Evolutionary conservation across 2,329 filamentous ascomycete species (phyloP), one percentile per base, ranked within the genome.

Genomic region (Fusarium sp.): DNA sequence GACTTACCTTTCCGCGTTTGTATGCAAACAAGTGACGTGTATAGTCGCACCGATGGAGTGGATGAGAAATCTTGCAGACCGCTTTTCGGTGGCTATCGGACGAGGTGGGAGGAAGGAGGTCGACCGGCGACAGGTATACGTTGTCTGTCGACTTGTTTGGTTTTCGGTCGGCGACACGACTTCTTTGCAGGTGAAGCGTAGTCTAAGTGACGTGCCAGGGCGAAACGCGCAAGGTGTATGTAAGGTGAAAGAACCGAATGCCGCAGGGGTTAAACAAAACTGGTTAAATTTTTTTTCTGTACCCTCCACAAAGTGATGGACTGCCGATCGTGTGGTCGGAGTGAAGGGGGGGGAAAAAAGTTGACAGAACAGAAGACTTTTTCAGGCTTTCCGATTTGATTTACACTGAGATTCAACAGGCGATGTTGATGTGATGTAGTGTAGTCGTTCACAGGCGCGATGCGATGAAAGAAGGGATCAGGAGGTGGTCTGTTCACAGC

Each of bases 401-500:
- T 62, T 59, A 69, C 61, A 56, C 63, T 39, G 46, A 43, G 52
- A 46, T 36, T 55, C 55, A 46, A 39, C 46, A 47, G 39, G 39
- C 57, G 35, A 62, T 57, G 48, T 47, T 41, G 54, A 71, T 59
- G 66, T 47, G 64, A 67, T 63, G 58, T 68, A 51, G 59, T 62
- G 58, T 65, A 53, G 63, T 62, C 57, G 66, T 72, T 59, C 47
- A 66, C 42, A 66, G 55, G 46, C 31, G 47, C 54, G 48, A 58
- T 42, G 35, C 35, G 54, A 57, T 55, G 54, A 50, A 39, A 36
- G 63, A 71, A 63, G 67, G 72, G 72, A 73, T 74, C 70, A 69
- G 60, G 66, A 67, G 63, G 72, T 74, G 72, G 72, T 74, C 72
- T 74, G 72, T 74, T 74, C 74, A 66, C 70, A 65, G 25, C 48